Evolutionary conservation across 306 rosid genomes (phyloP).

Genomic region (Trifolium fragiferum): DNA sequence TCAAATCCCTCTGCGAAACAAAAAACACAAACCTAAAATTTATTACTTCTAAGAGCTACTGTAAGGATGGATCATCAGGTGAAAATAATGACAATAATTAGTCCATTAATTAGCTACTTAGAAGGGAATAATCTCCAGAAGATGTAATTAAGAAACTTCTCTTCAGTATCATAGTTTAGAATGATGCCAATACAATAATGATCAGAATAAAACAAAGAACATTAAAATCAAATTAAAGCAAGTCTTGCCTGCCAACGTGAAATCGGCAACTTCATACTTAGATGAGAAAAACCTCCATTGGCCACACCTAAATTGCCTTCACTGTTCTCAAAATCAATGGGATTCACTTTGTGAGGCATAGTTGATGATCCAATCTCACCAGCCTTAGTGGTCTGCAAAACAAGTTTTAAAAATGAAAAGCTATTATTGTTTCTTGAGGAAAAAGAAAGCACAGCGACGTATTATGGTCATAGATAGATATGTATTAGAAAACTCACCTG

Average conservation of each 20-base stretch:
- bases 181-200: conserved; percentile 2
- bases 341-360: conserved; percentile 97
- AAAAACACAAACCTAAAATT: not conserved
- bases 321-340: conserved; percentile 95
- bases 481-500: conserved; percentile 57
- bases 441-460: not conserved
- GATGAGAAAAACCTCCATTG: conserved; percentile 70
- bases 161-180: conserved; percentile 28
- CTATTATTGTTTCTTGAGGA: not conserved
- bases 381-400: conserved; percentile 58
- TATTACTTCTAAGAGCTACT: conserved; percentile 29
- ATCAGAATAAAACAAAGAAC: conserved; percentile 11
- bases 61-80: not conserved
- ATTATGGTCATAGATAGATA: conserved; percentile 10
- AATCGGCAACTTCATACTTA: conserved; percentile 82
- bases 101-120: too few species aligned
- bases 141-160: conserved; percentile 5
- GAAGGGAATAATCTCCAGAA: not conserved
- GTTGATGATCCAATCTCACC: conserved; percentile 94
- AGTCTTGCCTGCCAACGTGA: conserved; percentile 85
- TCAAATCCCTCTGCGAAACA: conserved; percentile 71
- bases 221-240: conserved; percentile 23
- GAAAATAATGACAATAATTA: too few species aligned
- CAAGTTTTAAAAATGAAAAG: conserved; percentile 13
- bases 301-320: conserved; percentile 95